phyloP scores from a whole-genome alignment of 352 stramenopile genomes.

The Pythium rhizo-oryzae region DNA sequence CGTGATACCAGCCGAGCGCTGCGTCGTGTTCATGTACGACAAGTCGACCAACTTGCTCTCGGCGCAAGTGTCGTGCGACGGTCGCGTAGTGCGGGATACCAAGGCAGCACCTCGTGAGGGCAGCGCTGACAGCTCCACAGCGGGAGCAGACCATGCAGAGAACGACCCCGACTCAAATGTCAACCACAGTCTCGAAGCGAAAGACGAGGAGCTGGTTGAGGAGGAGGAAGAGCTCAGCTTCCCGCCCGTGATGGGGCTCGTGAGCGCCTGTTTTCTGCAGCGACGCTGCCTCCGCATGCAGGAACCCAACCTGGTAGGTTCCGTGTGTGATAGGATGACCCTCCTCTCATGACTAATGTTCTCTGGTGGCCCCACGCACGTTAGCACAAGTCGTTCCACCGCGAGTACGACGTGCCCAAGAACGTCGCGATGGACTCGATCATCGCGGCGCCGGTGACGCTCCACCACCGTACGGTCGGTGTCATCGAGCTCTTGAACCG shows the following conservation, averaged over 20 bases:
- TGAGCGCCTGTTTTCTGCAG: slow-evolving; percentile 62
- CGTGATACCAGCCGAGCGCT: slow-evolving; percentile 49
- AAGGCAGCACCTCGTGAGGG: background rate
- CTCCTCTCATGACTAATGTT: no score
- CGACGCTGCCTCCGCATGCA: slow-evolving; percentile 63
- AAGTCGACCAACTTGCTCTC: slow-evolving; percentile 48
- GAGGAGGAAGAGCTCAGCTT: slow-evolving; percentile 34
- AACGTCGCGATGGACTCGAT: slow-evolving; percentile 57
- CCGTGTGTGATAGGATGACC: background rate
- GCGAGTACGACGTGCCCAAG: slow-evolving; percentile 62
- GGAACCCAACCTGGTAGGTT: slow-evolving; percentile 43
- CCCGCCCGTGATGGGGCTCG: slow-evolving; percentile 54
- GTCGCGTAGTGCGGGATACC: background rate
- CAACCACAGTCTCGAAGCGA: background rate
- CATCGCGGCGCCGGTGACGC: slow-evolving; percentile 52
- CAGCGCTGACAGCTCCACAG: slow-evolving; percentile 14
- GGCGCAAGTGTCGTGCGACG: slow-evolving; percentile 31
- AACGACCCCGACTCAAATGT: no score
- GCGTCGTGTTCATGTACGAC: slow-evolving; percentile 61
- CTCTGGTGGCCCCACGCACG: no score
- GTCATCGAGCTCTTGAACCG: slow-evolving; percentile 70
- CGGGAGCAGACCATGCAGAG: background rate
- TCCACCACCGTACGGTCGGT: slow-evolving; percentile 56
- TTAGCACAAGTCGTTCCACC: slow-evolving; percentile 59
- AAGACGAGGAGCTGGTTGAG: background rate